phyloP scores from a whole-genome alignment of 2,329 filamentous ascomycete genomes.

The Neofusicoccum cordaticola region DNA sequence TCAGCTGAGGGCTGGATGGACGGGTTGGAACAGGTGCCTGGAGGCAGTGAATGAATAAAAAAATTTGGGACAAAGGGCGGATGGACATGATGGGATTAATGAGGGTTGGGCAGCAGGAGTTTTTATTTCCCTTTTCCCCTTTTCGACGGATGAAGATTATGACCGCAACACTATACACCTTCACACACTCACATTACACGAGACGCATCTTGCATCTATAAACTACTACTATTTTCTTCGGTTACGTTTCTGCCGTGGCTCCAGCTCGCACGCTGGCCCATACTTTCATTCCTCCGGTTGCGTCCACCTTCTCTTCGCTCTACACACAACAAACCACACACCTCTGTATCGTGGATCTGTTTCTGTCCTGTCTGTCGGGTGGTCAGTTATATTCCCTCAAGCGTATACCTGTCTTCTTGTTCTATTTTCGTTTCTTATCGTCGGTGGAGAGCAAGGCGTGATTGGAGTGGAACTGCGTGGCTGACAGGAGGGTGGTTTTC shows the following conservation, averaged over 20 bases:
- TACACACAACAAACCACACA: background rate
- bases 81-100: background rate
- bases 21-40: background rate
- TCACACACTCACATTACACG: background rate
- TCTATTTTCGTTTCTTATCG: background rate
- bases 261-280: background rate
- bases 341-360: background rate
- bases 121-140: background rate
- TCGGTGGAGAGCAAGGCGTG: too few species aligned
- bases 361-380: background rate
- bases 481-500: background rate
- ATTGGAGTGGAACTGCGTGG: background rate
- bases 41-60: background rate
- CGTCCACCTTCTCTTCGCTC: background rate
- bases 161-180: background rate
- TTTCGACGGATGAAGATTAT: background rate
- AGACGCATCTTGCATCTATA: background rate
- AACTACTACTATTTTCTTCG: background rate
- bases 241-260: background rate
- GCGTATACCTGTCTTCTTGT: background rate
- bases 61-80: background rate
- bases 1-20: background rate
- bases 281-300: background rate
- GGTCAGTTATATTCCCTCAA: background rate
- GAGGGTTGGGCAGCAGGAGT: background rate